Base-by-base conservation (phyloP, 2,329 filamentous ascomycete genomes). In the Colletotrichum australisinense region DNA sequence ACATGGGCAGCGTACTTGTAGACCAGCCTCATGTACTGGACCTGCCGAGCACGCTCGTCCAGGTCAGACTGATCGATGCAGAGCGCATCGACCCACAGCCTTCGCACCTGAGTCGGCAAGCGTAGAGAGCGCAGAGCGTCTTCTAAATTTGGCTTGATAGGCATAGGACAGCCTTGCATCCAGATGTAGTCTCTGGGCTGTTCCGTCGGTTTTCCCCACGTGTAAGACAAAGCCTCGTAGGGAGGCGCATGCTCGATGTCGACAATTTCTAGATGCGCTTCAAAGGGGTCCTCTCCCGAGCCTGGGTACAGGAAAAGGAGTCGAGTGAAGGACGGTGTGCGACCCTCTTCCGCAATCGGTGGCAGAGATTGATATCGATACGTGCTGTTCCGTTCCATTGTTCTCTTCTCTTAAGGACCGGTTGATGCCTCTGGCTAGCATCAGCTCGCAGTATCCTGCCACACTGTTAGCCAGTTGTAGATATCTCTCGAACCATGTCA, bases 81-180 rank as follows among this genome's bases (percentile, higher is more conserved):
- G 5, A 78, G 65, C 5, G 76, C 76, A 60, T 79, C 77, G n/a
- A 79, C 77, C 76, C 77, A 79, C 4, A 78, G 30, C 49, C 59
- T 53, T 28, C 67, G 70, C 32, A 60, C 35, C 22, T 59, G 38
- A 2, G 24, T 65, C 14, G 67, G 70, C 30, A 71, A 42, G 26
- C 70, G 58, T 59, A 73, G 59, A 24, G 49, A 70, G 2, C 70
- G 59, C 26, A 73, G 35, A n/a, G 70, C 70, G 5, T 64, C 56
- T 59, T 73, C 70, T 26, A 73, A 42, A 28, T 70, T 73, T 19
- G 70, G 67, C n/a, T 71, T 73, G 24, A 71, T 42, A 38, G 59
- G 70, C 12, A 73, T 49, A 9, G 62, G 56, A 22, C 52, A 32
- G 9, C 63, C 56, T n/a, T 73, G 46, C 14, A 73, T 32, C 70